A percentile compares a stretch with the other conserved stretches of the same genome.
phyloP scores from a whole-genome alignment of 83 land plant species.

The Larix sibirica region DNA sequence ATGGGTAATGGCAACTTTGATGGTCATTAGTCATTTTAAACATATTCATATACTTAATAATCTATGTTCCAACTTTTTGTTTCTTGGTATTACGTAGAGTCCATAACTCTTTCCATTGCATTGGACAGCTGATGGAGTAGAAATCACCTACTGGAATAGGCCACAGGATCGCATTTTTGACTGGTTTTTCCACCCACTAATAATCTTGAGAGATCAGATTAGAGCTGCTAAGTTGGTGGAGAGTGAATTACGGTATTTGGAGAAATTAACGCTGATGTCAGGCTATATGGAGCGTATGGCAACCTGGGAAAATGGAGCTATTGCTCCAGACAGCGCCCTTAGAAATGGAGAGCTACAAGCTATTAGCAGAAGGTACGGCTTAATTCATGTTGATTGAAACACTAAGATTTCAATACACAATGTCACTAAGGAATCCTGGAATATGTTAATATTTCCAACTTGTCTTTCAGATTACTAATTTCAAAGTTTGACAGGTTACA shows the following conservation, averaged over 20 bases:
- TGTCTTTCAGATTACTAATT: neutral
- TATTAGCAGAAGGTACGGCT: constrained; percentile 69
- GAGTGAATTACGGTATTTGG: constrained; percentile 63
- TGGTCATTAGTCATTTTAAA: neutral
- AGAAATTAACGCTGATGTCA: constrained; percentile 48
- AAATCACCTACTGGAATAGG: constrained; percentile 55
- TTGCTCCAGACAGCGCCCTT: constrained; percentile 52
- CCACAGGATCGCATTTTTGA: constrained; percentile 66
- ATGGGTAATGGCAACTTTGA: constrained; percentile 25
- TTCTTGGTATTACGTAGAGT: neutral
- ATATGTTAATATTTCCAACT: neutral
- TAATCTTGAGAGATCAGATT: constrained; percentile 76
- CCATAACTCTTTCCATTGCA: neutral
- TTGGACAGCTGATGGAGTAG: constrained; percentile 44
- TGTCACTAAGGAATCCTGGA: neutral
- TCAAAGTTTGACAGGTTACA: constrained; percentile 34
- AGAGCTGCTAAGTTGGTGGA: constrained; percentile 42
- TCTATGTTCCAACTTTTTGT: neutral
- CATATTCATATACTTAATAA: neutral
- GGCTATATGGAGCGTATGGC: constrained; percentile 39
- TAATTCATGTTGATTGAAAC: neutral
- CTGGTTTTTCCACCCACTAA: constrained; percentile 75
- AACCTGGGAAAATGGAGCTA: constrained; percentile 74
- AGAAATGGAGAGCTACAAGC: constrained; percentile 81
- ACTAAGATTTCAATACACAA: neutral